Base-by-base conservation (phyloP, 257 asterid genomes). In the Knoxia roxburghii region DNA sequence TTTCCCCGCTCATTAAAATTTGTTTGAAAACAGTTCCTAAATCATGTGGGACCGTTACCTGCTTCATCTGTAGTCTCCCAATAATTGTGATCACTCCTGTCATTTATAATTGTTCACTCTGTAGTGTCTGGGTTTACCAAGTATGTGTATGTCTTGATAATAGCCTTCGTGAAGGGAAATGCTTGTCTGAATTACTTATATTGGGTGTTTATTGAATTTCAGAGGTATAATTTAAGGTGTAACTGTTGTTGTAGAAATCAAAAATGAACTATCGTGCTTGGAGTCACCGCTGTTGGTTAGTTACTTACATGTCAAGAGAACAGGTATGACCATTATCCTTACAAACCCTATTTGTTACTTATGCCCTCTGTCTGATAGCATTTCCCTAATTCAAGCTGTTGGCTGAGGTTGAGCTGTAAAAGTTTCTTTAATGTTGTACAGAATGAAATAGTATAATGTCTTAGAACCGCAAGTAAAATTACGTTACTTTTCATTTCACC, bases 261-360 rank as follows among this genome's bases (percentile, higher is more conserved):
- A 94, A 94, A 78, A 94, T 94, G 99, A 94, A 94, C 50, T 90
- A 90, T 73, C 99, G 95, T 69, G 99, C 96, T 77, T 90, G 99
- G 99, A 87, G 82, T 82, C 95, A 94, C 78, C 90, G 90, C 45
- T 88, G 89, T 84, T 94, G 99, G 99, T 77, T 90, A 77, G 96
- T 85, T 79, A 75, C 95, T 72, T 88, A 86, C 89, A 88, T 90
- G 97, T 73, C 87, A 41, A 73, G n/a, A 30, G 78, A 81, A 59
- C 95, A 85, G 95, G 95, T 91, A 55, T 75, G 89, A 55, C 69
- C 39, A 64, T 66, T 68, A 61, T 69, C 35, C n/a, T 45, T 12
- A 29, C 37, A 6, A 45, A 35, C 33, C 27, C 29, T 33, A 20
- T 17, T 26, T 41, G 17, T 50, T 52, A 15, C 24, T 27, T 23